Evolutionary conservation across 306 rosid species (phyloP).

Genomic region (Urtica urens): DNA sequence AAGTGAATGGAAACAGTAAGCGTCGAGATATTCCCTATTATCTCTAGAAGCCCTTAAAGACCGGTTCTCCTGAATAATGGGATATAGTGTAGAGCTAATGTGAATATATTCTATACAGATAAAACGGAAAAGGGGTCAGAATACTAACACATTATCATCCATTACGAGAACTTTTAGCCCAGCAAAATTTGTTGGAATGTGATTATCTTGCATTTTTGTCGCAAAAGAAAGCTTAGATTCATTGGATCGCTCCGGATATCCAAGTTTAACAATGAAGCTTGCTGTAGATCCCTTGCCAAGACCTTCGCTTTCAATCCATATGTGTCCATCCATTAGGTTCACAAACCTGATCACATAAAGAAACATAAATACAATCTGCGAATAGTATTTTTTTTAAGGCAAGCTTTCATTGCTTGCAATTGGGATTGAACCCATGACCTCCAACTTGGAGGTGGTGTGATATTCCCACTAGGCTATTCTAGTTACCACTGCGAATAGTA

Average conservation of each 20-base stretch:
- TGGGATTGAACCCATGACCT: too few relatives aligned
- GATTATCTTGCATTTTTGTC: slow-evolving; percentile 42
- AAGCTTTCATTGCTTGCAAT: too few relatives aligned
- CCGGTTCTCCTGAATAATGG: too few relatives aligned
- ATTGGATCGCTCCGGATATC: slow-evolving; percentile 56
- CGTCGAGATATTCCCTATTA: too few relatives aligned
- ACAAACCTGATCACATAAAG: slow-evolving; percentile 65
- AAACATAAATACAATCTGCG: too few relatives aligned
- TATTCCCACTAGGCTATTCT: too few relatives aligned
- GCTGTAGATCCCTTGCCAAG: slow-evolving; percentile 79
- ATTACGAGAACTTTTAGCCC: slow-evolving; percentile 78
- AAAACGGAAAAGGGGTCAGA: slow-evolving; percentile 18
- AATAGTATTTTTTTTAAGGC: too few relatives aligned
- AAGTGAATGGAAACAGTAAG: too few relatives aligned
- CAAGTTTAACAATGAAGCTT: slow-evolving; percentile 72
- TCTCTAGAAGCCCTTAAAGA: too few relatives aligned
- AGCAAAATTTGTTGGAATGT: slow-evolving; percentile 42
- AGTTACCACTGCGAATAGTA: slow-evolving; percentile 6
- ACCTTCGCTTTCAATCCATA: slow-evolving; percentile 97
- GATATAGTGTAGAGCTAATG: too few relatives aligned
- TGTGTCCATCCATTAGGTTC: slow-evolving; percentile 90
- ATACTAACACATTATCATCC: slow-evolving; percentile 92
- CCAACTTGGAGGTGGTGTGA: too few relatives aligned
- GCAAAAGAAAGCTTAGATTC: slow-evolving; percentile 42
- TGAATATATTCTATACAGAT: too few relatives aligned